Conservation (phyloP, 768 basidiomycete genomes). For the Lactarius tabidus region DNA sequence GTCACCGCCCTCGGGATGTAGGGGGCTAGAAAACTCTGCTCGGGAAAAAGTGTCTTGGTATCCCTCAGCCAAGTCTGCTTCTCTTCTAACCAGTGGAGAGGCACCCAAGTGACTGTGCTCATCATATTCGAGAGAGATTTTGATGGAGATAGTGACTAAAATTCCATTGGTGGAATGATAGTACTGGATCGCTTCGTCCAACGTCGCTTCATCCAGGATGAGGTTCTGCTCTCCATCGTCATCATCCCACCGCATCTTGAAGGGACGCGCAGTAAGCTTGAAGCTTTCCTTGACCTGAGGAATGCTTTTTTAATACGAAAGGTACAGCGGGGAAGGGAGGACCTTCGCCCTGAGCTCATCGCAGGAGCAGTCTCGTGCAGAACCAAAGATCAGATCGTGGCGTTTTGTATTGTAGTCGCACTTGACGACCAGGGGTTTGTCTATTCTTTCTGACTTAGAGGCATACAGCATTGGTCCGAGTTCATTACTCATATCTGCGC, state of each 20-base stretch:
- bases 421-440: slow-evolving; percentile 77
- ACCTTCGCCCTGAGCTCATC: slow-evolving; percentile 72
- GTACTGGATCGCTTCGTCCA: slow-evolving; percentile 84
- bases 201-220: slow-evolving; percentile 68
- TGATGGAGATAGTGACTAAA: slow-evolving; percentile 62
- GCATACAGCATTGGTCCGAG: background rate
- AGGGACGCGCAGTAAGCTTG: slow-evolving; percentile 63
- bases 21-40: slow-evolving; percentile 37
- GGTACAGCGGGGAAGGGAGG: slow-evolving; percentile 4
- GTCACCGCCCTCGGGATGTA: slow-evolving; percentile 66
- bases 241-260: slow-evolving; percentile 77
- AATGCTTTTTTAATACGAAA: slow-evolving; percentile 8
- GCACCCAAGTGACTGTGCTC: slow-evolving; percentile 88
- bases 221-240: slow-evolving; percentile 78
- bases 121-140: slow-evolving; percentile 83
- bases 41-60: slow-evolving; percentile 55
- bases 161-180: slow-evolving; percentile 74
- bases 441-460: slow-evolving; percentile 37
- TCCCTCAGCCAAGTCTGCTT: slow-evolving; percentile 62
- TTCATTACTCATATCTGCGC: slow-evolving; percentile 8
- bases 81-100: slow-evolving; percentile 72
- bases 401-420: slow-evolving; percentile 72
- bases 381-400: slow-evolving; percentile 74
- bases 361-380: slow-evolving; percentile 75
- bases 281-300: slow-evolving; percentile 81